Evolutionary conservation across 768 basidiomycete genomes (phyloP), one percentile per base, ranked within the genome.

Genomic region (Auriculariales sp.): DNA sequence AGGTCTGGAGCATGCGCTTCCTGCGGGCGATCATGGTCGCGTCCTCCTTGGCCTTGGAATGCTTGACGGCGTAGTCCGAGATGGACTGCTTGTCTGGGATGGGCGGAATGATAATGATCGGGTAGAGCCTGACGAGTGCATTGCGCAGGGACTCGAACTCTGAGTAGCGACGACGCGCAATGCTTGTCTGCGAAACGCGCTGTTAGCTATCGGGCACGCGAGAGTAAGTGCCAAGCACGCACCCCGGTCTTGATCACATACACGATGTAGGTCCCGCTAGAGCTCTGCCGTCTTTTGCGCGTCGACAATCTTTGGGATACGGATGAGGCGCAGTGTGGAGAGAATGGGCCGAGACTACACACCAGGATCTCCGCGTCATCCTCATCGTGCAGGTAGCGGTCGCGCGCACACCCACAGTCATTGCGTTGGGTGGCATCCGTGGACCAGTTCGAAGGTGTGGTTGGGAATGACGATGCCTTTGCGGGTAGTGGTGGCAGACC

Each of bases 71-170:
- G 70, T 99, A 99, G 58, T 98, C 95, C 6, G 89, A 79, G 32
- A 99, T 72, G 1, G 85, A 84, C 66, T 98, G 91, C 66, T 99
- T 98, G 1, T 88, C 92, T 2, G 95, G 95, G 48, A 99, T 95
- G 35, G 95, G 95, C 2, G 95, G 94, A 53, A 99, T 83, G 59
- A 99, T 98, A 57, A 93, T 68, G 7, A 93, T 95, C 0, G 95
- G 95, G 62, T 99, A 95, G 39, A 99, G 72, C 59, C 81, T 90
- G 47, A 79, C 73, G 45, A 99, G 76, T 53, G 74, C 84, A 48
- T 75, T 73, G 47, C 95, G 81, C 33, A 99, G 71, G 22, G 90
- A 91, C 66, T 97, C 91, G 64, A 99, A 99, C 63, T 98, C 92
- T 2, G 94, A 98, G 65, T 99, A 99, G 34, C 95, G 79, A 57